These are phyloP conservation scores for Neoscytalidium dimidiatum DNA, from an alignment of 2,329 filamentous ascomycete species.

Conservation along the genomic window DNA sequence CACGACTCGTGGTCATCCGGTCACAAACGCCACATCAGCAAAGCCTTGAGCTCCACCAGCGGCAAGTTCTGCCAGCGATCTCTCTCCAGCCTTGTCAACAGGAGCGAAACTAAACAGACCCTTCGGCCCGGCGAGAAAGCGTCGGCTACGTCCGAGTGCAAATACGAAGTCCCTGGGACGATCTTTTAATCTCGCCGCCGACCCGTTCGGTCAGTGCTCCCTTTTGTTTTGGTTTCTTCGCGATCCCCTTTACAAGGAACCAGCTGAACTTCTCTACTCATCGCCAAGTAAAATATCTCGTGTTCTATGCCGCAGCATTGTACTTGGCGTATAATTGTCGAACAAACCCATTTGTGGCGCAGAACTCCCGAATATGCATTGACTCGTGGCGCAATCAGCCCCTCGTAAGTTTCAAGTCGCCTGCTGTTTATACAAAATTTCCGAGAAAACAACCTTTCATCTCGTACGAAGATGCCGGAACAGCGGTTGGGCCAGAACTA, in stretches of 20 bases:
- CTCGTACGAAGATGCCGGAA: not conserved
- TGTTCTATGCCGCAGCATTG: too few relatives aligned
- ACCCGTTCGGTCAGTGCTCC: not conserved
- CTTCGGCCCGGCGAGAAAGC: not conserved
- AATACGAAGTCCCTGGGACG: slow-evolving; percentile 6
- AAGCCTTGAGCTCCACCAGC: not conserved
- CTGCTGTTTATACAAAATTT: not conserved
- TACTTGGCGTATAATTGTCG: not conserved
- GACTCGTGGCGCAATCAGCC: not conserved
- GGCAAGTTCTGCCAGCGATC: not conserved
- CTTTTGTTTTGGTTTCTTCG: not conserved
- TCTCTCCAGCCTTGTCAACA: not conserved
- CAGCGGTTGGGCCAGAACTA: not conserved
- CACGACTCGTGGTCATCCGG: not conserved
- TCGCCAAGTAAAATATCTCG: too few relatives aligned
- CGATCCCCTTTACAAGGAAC: not conserved
- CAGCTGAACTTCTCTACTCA: too few relatives aligned
- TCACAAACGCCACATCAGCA: too few relatives aligned
- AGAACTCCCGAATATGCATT: not conserved
- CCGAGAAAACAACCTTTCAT: not conserved
- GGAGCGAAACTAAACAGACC: not conserved
- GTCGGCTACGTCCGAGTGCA: not conserved
- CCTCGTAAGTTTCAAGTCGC: not conserved
- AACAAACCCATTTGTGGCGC: too few relatives aligned
- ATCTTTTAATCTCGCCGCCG: slow-evolving; percentile 10